Base-by-base conservation (phyloP, 352 stramenopile genomes). In the Phytophthora vignae region DNA sequence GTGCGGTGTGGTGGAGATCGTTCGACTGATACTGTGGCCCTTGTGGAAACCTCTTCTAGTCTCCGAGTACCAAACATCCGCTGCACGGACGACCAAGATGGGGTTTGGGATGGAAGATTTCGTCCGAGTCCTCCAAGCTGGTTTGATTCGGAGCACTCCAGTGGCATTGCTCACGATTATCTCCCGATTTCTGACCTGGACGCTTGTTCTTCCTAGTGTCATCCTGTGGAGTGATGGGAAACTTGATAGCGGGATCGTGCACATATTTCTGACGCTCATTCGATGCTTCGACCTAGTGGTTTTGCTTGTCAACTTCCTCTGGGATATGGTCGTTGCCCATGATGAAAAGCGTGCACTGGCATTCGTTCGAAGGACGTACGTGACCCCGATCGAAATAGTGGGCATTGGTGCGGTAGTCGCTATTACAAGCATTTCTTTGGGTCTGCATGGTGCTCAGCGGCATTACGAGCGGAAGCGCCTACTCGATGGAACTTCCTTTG, bases 101-200 rank as follows among this genome's bases (percentile, higher is more conserved):
- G 80, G 67, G 22, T 84, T 65, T 72, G 62, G 25, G 22, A 29
- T 63, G 29, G 61, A 80, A 50, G 72, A 83, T n/a, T 84, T 85
- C 55, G 52, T 70, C 22, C 53, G 48, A 53, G 71, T 84, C 9
- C 74, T 90, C 14, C 78, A 73, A 10, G 56, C 69, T 46, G 70
- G 72, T 36, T 70, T 87, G n/a, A 64, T 81, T 12, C 74, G 80
- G 15, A 90, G 82, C 40, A 69, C 71, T 9, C 71, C 71, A 1
- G 62, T 88, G 33, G 61, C 69, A 12, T 17, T 73, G 10, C 64
- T 91, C 12, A 82, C 76, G n/a, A 7, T 76, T 17, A 19, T 83
- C 17, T 78, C 82, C 6, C 69, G 78, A 22, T n/a, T 87, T 15
- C 29, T 91, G 5, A 80, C 82, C 4, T 91, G 84, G 82, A 74